These are phyloP conservation scores for Penicillium sp. DNA, from an alignment of 2,329 filamentous ascomycete species.

Conservation along the genomic window DNA sequence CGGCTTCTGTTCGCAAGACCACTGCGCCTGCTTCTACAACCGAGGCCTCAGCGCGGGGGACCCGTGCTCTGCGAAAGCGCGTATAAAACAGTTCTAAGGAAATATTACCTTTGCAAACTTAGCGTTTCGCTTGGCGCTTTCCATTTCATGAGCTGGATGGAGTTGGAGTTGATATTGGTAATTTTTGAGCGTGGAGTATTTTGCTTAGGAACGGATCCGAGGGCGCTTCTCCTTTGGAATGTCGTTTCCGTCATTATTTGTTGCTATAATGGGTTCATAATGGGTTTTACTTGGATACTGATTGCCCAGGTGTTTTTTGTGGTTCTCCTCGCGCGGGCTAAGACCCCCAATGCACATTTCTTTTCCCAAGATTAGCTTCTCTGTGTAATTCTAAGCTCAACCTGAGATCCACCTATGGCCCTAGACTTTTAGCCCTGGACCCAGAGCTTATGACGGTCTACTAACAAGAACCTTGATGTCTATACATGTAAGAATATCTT, in stretches of 20 bases:
- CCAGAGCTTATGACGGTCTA: too few species aligned
- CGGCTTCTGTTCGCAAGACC: conserved; percentile 33
- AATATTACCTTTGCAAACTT: neutral
- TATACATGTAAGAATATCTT: too few species aligned
- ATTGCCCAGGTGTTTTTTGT: neutral
- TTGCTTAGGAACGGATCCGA: neutral
- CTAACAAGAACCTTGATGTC: too few species aligned
- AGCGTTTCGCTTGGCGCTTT: neutral
- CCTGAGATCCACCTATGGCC: too few species aligned
- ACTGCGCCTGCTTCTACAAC: conserved; percentile 27
- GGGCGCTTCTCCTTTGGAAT: neutral
- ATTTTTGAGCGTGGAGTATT: conserved; percentile 8
- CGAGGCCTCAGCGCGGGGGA: conserved; percentile 35
- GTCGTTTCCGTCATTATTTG: neutral
- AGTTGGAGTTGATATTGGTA: too few species aligned
- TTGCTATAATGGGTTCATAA: neutral
- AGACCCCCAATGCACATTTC: neutral
- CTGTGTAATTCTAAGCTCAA: neutral
- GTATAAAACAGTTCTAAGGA: conserved; percentile 18
- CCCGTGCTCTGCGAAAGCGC: conserved; percentile 44
- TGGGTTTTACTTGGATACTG: neutral
- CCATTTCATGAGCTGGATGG: neutral
- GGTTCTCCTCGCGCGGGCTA: neutral
- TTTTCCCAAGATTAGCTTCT: neutral
- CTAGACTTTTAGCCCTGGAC: too few species aligned